Evolutionary conservation across 78 protist genomes (phyloP), one percentile per base, ranked within the genome.

Genomic region (Diacronema lutheri): DNA sequence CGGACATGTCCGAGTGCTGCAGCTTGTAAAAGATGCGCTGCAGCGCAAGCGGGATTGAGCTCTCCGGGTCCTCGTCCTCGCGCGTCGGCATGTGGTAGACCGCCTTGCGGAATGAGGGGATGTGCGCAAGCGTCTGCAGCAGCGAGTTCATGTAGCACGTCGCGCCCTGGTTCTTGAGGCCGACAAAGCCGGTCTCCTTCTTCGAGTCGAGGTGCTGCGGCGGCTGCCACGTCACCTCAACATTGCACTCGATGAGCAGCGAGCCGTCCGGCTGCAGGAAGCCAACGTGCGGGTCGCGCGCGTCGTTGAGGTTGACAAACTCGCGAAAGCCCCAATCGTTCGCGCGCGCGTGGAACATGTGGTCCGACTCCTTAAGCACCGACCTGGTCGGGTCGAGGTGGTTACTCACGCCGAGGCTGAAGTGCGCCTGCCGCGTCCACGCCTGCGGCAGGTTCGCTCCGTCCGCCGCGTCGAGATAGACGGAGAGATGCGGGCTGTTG

Each of bases 131-230:
- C 38, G 95, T 3, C 86, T 95, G 97, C 57, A 95, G 83, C 37
- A 89, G 71, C 7, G 94, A 87, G 88, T 93, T 93, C 91, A 92
- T 85, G 93, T 95, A 95, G 87, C 96, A 93, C 40, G 97, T 93
- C 16, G 95, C 94, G 79, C 84, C 93, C 65, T 95, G 97, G 84
- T 95, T 95, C 31, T 71, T 35, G 19, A 95, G 81, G 21, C 97
- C 97, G n/a, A 88, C 93, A 44, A 21, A 90, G 11, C 93, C 91
- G 10, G 93, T 88, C 81, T 57, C 89, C 83, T 77, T 82, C 83
- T 81, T 80, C 26, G 90, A 62, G 58, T 93, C 91, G 85, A 79
- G 81, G 37, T 12, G 0, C 58, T 55, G 38, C 78, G 58, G n/a
- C 12, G 66, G 61, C 14, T 37, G 84, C 78, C 50, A 29, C 61